phyloP scores from a whole-genome alignment of 768 basidiomycete species.

The Pleurotus tuber-regium region DNA sequence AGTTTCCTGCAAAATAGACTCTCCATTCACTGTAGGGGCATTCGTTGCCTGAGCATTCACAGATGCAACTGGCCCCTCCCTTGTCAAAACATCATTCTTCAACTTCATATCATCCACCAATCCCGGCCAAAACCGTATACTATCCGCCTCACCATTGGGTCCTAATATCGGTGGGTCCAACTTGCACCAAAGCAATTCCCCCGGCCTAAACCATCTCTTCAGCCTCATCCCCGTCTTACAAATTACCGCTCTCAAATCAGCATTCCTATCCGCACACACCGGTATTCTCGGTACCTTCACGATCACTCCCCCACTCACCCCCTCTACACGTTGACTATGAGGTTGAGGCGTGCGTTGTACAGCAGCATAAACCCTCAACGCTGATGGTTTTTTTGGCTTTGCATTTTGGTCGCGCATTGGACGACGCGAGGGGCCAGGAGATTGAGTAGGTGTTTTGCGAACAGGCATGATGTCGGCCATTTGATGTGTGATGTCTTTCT shows the following conservation, averaged over 20 bases:
- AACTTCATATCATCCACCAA: conserved; percentile 58
- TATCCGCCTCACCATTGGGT: conserved; percentile 31
- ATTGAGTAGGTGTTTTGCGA: conserved; percentile 24
- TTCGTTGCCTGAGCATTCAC: conserved; percentile 5
- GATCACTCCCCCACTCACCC: too few species aligned
- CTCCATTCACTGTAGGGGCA: conserved; percentile 20
- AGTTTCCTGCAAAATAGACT: conserved; percentile 18
- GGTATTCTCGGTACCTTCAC: conserved; percentile 36
- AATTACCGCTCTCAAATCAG: conserved; percentile 60
- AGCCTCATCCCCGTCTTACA: conserved; percentile 40
- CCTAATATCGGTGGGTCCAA: conserved; percentile 49
- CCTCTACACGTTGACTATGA: too few species aligned
- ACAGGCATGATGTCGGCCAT: conserved; percentile 32
- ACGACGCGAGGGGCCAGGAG: conserved; percentile 10
- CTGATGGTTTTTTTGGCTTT: not conserved
- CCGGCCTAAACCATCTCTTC: conserved; percentile 61
- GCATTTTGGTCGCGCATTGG: not conserved
- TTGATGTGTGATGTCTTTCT: conserved; percentile 64
- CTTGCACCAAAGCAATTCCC: conserved; percentile 72
- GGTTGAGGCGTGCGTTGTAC: conserved; percentile 36
- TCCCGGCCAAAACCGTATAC: conserved; percentile 75
- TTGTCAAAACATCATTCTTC: conserved; percentile 40
- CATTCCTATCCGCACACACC: conserved; percentile 60
- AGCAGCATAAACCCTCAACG: conserved; percentile 29
- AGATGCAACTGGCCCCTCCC: conserved; percentile 10